phyloP scores from a whole-genome alignment of 2,329 filamentous ascomycete genomes.

The Aspergillus costaricaensis region DNA sequence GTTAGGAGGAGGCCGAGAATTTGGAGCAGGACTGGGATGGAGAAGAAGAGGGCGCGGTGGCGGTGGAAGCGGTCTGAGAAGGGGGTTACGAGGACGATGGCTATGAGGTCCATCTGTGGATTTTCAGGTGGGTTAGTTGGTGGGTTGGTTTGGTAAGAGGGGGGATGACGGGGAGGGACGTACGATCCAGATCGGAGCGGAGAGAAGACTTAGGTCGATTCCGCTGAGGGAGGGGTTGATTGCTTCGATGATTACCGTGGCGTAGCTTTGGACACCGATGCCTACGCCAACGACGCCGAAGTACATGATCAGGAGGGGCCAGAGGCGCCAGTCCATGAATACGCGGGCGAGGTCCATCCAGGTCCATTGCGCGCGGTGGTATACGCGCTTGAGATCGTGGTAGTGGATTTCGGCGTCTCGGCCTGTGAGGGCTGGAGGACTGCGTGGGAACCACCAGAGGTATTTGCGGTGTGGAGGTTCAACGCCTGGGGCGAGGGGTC shows the following conservation, averaged over 20 bases:
- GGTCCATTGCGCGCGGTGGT: constrained; percentile 73
- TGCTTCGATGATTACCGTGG: constrained; percentile 78
- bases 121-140: neutral
- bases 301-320: constrained; percentile 87
- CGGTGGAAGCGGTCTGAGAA: constrained; percentile 84
- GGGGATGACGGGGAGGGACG: constrained; percentile 36
- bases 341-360: constrained; percentile 69
- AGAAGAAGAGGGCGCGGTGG: constrained; percentile 79
- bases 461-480: constrained; percentile 20
- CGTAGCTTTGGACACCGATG: constrained; percentile 86
- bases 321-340: constrained; percentile 82
- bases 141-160: neutral
- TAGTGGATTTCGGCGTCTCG: constrained; percentile 82
- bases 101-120: constrained; percentile 76
- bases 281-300: constrained; percentile 92
- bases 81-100: constrained; percentile 81
- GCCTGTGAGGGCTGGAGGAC: constrained; percentile 70
- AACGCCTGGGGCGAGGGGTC: constrained; percentile 68
- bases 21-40: constrained; percentile 71
- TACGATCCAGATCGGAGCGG: constrained; percentile 90
- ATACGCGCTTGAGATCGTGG: constrained; percentile 76
- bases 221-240: constrained; percentile 74
- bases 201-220: constrained; percentile 76
- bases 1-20: constrained; percentile 78
- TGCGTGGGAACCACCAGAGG: constrained; percentile 67